Evolutionary conservation across 805 yeast species (phyloP), one percentile per base, ranked within the genome.

Genomic region (Saturnispora dispora): DNA sequence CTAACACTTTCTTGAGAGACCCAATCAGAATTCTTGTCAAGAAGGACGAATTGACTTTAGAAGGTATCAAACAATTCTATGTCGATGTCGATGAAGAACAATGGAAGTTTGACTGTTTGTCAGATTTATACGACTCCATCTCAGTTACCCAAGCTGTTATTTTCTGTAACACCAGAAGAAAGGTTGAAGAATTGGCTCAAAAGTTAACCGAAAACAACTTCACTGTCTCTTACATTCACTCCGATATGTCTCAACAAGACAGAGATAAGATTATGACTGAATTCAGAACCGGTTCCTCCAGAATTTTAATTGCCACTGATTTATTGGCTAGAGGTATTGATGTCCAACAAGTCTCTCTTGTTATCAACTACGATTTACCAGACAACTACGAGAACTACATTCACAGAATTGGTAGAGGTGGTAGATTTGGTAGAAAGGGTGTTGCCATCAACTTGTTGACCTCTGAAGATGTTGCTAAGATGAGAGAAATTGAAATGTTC

Each of bases 391-490:
- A 90, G 71, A 90, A 88, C 76, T 91, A 93, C 70, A 85, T 91
- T 64, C 99, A 91, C 74, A 81, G 99, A 75, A 95, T 91, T 64
- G 99, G 99, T 71, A 83, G 99, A 75, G 88, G 95, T 61, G 99
- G 99, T 65, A 83, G 99, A 71, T 91, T 91, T 76, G 99, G 99
- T 68, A 82, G 99, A 71, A 91, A 90, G 75, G 99, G 99, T 76
- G 91, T 88, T 56, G 97, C 98, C 55, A 86, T 91, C 68, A 93
- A 90, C 76, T 86, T 91, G 65, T 83, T 90, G 61, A 90, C 98
- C 48, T 77, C 76, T 56, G 82, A 82, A 51, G 97, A 91, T 67
- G 76, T 77, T 57, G 75, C 78, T 58, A 77, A 77, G 65, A 74
- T 90, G 74, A 82, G 85, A 67, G 96, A 86, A 68, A 82, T 93